A percentile compares a stretch with the other conserved stretches of the same genome.
Conservation (phyloP, 257 asterid genomes). For the Fraxinus cuspidata region DNA sequence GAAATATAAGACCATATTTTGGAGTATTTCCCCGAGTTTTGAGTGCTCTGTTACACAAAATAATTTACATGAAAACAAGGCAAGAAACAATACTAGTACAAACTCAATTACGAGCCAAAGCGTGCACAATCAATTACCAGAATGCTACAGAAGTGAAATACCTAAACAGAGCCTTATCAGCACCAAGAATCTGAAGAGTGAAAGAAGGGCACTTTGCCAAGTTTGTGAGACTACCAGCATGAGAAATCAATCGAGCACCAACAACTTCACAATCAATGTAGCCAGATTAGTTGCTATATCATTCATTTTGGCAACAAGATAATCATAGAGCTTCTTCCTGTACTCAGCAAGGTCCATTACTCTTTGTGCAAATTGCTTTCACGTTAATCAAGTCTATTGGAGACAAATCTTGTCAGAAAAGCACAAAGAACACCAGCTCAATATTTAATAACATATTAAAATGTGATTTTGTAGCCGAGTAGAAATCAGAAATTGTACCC, state of each 20-base stretch:
- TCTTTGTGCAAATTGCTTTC: conserved; percentile 87
- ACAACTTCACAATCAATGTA: conserved; percentile 92
- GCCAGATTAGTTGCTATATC: conserved; percentile 97
- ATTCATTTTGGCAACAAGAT: conserved; percentile 86
- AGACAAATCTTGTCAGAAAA: conserved; percentile 90
- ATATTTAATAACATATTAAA: neutral
- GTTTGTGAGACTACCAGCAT: conserved; percentile 98
- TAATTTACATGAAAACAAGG: neutral
- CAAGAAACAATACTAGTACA: neutral
- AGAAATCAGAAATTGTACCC: conserved; percentile 50
- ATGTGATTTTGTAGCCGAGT: neutral
- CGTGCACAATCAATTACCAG: neutral
- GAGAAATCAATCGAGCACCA: conserved; percentile 96
- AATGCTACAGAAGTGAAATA: conserved; percentile 20
- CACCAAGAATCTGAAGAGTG: conserved; percentile 97
- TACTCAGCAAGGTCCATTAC: conserved; percentile 96
- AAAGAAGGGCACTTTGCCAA: conserved; percentile 95
- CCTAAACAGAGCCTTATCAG: conserved; percentile 98
- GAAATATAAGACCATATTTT: conserved; percentile 96
- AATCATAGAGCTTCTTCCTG: conserved; percentile 81
- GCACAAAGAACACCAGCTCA: conserved; percentile 20
- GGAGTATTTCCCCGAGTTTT: conserved; percentile 94
- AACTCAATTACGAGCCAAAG: neutral
- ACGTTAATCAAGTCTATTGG: conserved; percentile 82
- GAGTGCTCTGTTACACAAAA: conserved; percentile 61